A percentile compares a stretch with the other conserved stretches of the same genome.
These are phyloP conservation scores for Agarophyton chilense DNA, from an alignment of 23 red algal species.

Conservation along the genomic window DNA sequence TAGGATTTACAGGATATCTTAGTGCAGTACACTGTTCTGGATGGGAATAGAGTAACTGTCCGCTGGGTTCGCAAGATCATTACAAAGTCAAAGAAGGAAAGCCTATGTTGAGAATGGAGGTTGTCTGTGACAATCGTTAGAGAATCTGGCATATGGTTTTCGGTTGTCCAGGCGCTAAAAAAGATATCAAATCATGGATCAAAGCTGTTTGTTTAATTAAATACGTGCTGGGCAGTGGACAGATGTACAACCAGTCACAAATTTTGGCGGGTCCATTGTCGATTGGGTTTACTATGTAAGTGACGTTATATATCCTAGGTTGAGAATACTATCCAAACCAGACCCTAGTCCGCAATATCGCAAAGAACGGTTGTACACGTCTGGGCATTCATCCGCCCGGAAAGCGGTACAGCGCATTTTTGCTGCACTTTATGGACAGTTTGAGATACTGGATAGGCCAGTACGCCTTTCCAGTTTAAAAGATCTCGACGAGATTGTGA, in stretches of 20 bases:
- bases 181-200: slow-evolving; percentile 32
- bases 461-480: not conserved
- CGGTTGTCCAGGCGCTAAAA: slow-evolving; percentile 36
- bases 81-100: slow-evolving; percentile 16
- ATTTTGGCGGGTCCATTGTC: slow-evolving; percentile 1
- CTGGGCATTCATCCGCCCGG: not conserved
- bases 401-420: slow-evolving; percentile 19
- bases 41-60: slow-evolving; percentile 41
- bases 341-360: not conserved
- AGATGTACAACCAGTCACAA: not conserved
- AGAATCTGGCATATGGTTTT: slow-evolving; percentile 60
- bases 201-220: slow-evolving; percentile 41
- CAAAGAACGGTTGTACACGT: not conserved
- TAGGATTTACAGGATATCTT: slow-evolving; percentile 35
- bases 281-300: slow-evolving; percentile 50
- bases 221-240: slow-evolving; percentile 31
- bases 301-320: slow-evolving; percentile 57
- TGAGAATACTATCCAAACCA: slow-evolving; percentile 31
- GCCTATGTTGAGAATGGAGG: slow-evolving; percentile 46
- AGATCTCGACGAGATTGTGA: not conserved
- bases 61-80: slow-evolving; percentile 18
- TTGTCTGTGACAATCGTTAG: slow-evolving; percentile 55
- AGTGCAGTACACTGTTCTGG: slow-evolving; percentile 10
- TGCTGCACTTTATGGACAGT: not conserved
- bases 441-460: slow-evolving; percentile 16